Percentiles rank a stretch among this genome's conserved stretches.
These are phyloP conservation scores for Baorangia bicolor DNA, from an alignment of 768 basidiomycete genomes.

Conservation along the genomic window DNA sequence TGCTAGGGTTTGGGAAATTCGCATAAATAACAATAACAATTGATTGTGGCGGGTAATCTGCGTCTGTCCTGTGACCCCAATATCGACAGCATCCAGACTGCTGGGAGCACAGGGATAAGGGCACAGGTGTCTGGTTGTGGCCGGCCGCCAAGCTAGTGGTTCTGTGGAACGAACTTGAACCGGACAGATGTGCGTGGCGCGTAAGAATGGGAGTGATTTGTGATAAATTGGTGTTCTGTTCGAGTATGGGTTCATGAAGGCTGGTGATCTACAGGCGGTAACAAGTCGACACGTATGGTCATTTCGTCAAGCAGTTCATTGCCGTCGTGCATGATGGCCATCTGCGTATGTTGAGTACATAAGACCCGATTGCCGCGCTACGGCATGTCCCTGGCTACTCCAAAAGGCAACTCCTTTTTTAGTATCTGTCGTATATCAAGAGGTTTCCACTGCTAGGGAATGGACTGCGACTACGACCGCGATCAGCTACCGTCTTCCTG, in stretches of 20 bases:
- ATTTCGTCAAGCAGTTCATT: conserved; percentile 3
- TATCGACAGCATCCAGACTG: not conserved
- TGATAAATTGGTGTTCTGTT: not conserved
- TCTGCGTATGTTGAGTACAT: conserved; percentile 20
- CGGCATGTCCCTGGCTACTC: conserved; percentile 25
- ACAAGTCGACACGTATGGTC: not conserved
- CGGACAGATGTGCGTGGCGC: not conserved
- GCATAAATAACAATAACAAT: conserved; percentile 14
- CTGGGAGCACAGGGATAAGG: conserved; percentile 2
- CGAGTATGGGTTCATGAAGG: not conserved
- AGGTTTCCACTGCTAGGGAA: too few species aligned
- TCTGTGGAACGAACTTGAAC: not conserved
- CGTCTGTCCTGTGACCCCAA: not conserved
- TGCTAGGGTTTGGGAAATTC: conserved; percentile 12
- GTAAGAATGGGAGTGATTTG: not conserved
- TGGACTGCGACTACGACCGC: conserved; percentile 6
- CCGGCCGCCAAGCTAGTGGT: not conserved
- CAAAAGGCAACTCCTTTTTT: conserved; percentile 28
- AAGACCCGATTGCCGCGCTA: conserved; percentile 31
- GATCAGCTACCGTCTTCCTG: conserved; percentile 16
- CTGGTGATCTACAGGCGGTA: not conserved
- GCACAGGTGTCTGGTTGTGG: not conserved
- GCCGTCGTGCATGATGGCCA: conserved; percentile 6
- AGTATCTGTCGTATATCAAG: conserved; percentile 16
- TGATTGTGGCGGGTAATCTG: conserved; percentile 7